These are phyloP conservation scores for Chrysoporthe cubensis DNA, from an alignment of 2,329 filamentous ascomycete species.

Conservation along the genomic window DNA sequence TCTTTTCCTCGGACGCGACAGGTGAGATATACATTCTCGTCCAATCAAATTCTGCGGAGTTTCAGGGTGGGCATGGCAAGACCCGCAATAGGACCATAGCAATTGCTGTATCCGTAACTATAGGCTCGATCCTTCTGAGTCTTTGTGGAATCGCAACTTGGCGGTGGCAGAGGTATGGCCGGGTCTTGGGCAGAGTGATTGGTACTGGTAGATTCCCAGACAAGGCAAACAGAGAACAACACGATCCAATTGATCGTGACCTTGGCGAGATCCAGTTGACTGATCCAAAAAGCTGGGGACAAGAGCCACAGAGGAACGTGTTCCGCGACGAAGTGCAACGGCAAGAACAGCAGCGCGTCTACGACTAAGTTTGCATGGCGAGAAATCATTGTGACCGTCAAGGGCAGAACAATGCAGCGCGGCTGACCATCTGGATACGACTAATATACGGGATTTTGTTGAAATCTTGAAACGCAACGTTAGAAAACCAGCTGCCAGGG, in stretches of 20 bases:
- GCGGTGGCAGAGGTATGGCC: neutral
- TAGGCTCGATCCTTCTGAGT: neutral
- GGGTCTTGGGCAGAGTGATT: neutral
- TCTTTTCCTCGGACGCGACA: slow-evolving; percentile 63
- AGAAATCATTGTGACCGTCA: neutral
- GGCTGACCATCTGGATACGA: too few relatives aligned
- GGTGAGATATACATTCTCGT: slow-evolving; percentile 66
- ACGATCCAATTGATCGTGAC: neutral
- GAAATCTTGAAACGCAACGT: neutral
- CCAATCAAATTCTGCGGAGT: slow-evolving; percentile 9
- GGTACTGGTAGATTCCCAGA: neutral
- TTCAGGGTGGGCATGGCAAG: neutral
- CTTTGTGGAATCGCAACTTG: neutral
- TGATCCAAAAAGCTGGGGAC: slow-evolving; percentile 1
- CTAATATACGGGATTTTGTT: too few relatives aligned
- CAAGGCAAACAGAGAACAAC: neutral
- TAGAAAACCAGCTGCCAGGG: too few relatives aligned
- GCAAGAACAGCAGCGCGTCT: neutral
- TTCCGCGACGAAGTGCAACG: slow-evolving; percentile 4
- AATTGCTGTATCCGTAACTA: neutral
- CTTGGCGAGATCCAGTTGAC: neutral
- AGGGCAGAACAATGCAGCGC: too few relatives aligned
- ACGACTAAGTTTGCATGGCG: neutral
- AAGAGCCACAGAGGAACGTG: slow-evolving; percentile 5
- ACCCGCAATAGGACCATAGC: neutral